Percentiles rank a stretch among this genome's conserved stretches.
phyloP scores from a whole-genome alignment of 2,329 filamentous ascomycete species.

The Colletotrichum spaethianum region DNA sequence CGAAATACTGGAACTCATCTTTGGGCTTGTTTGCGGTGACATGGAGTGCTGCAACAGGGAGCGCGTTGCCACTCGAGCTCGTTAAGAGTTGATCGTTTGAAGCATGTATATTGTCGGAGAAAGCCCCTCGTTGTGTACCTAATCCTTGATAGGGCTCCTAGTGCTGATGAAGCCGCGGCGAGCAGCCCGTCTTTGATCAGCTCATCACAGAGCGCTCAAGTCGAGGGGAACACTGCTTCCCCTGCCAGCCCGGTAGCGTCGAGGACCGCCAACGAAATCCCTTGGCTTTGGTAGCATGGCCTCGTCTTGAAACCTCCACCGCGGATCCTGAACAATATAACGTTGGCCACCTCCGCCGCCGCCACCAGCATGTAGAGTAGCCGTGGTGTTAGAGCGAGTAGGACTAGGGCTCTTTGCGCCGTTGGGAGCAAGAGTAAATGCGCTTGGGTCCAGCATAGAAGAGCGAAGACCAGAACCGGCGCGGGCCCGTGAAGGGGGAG shows the following conservation, averaged over 20 bases:
- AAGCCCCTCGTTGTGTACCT: not conserved
- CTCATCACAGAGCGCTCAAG: conserved; percentile 69
- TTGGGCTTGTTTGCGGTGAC: not conserved
- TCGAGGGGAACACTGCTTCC: conserved; percentile 96
- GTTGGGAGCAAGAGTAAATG: conserved; percentile 80
- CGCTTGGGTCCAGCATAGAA: conserved; percentile 80
- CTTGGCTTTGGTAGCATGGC: conserved; percentile 86
- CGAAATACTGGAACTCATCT: not conserved
- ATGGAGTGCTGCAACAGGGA: not conserved
- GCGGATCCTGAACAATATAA: conserved; percentile 78
- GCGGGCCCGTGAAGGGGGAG: conserved; percentile 55
- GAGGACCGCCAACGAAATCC: conserved; percentile 80
- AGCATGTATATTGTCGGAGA: not conserved
- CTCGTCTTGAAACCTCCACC: conserved; percentile 92
- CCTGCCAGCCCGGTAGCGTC: conserved; percentile 89
- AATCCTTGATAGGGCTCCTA: not conserved
- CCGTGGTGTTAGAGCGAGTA: conserved; percentile 52
- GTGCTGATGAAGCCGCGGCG: not conserved
- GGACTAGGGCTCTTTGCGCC: conserved; percentile 68
- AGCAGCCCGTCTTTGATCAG: not conserved
- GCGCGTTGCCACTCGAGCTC: not conserved
- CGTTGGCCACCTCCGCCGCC: conserved; percentile 52
- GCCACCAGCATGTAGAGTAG: conserved; percentile 23
- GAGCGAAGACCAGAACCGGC: conserved; percentile 65
- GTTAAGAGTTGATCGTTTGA: not conserved